Evolutionary conservation across 106 monocot genomes (phyloP).

Genomic region (Cymbidium sinense): DNA sequence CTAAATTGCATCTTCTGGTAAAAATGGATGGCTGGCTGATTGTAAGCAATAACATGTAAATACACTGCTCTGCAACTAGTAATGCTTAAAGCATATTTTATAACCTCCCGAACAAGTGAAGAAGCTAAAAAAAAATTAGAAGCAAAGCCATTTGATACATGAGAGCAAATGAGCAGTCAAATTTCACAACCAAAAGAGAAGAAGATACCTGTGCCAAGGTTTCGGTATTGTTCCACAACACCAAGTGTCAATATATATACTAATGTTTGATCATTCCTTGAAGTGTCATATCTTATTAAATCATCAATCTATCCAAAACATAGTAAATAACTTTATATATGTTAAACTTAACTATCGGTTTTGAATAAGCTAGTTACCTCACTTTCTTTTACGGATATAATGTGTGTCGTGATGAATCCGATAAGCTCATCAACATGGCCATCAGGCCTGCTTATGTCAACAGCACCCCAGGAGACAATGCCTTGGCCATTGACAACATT

Average conservation of each 20-base stretch:
- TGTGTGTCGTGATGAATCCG: conserved; percentile 85
- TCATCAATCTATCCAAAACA: conserved; percentile 66
- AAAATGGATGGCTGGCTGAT: conserved; percentile 82
- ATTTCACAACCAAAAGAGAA: conserved; percentile 47
- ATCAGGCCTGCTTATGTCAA: conserved; percentile 55
- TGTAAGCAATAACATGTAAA: conserved; percentile 93
- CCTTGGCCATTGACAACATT: conserved; percentile 78
- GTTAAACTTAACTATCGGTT: background rate
- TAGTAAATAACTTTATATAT: conserved; percentile 4
- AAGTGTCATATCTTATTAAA: conserved; percentile 55
- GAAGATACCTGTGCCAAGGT: conserved; percentile 75
- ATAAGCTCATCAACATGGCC: conserved; percentile 50
- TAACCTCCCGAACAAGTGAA: conserved; percentile 81
- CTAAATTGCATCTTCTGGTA: conserved; percentile 85
- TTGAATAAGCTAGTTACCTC: conserved; percentile 41
- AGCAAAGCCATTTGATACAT: background rate
- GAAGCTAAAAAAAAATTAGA: conserved; percentile 42
- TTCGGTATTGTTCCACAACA: conserved; percentile 69
- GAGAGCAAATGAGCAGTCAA: conserved; percentile 16
- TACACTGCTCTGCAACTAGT: conserved; percentile 73
- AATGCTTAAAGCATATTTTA: conserved; percentile 81
- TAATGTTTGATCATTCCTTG: conserved; percentile 61
- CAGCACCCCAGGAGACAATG: conserved; percentile 93
- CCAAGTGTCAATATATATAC: conserved; percentile 97
- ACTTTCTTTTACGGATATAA: conserved; percentile 71